These are phyloP conservation scores for Mimosa bimucronata DNA, from an alignment of 306 rosid species.

Conservation along the genomic window DNA sequence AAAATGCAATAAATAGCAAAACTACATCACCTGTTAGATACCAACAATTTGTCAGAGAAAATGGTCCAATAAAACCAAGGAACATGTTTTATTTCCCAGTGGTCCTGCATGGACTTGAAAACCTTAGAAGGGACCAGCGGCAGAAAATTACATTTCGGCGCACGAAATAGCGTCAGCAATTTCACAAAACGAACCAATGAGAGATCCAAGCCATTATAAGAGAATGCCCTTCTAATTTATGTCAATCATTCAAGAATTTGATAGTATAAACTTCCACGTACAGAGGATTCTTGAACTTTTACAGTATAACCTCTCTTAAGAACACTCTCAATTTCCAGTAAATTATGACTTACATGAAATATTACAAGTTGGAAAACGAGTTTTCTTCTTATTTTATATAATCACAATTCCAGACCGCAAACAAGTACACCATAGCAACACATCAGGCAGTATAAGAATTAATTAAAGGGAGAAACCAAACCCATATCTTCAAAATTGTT, in stretches of 20 bases:
- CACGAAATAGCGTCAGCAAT: not conserved
- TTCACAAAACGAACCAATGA: conserved; percentile 13
- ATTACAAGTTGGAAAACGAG: conserved; percentile 38
- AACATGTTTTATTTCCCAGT: not conserved
- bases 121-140: not conserved
- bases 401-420: conserved; percentile 65
- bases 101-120: conserved; percentile 17
- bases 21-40: not conserved
- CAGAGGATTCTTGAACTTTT: conserved; percentile 50
- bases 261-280: conserved; percentile 53
- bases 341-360: conserved; percentile 48
- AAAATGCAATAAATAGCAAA: not conserved
- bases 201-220: conserved; percentile 6
- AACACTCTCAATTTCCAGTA: conserved; percentile 57
- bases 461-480: conserved; percentile 46
- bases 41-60: not conserved
- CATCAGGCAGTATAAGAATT: conserved; percentile 43
- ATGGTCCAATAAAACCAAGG: not conserved
- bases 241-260: conserved; percentile 49
- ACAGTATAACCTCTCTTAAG: conserved; percentile 68
- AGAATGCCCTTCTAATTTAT: conserved; percentile 27
- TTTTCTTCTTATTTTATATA: conserved; percentile 63
- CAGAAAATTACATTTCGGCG: not conserved
- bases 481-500: conserved; percentile 62
- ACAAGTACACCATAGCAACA: conserved; percentile 49